These are phyloP conservation scores for Chrysoporthe deuterocubensis DNA, from an alignment of 2,329 filamentous ascomycete genomes.

Conservation along the genomic window DNA sequence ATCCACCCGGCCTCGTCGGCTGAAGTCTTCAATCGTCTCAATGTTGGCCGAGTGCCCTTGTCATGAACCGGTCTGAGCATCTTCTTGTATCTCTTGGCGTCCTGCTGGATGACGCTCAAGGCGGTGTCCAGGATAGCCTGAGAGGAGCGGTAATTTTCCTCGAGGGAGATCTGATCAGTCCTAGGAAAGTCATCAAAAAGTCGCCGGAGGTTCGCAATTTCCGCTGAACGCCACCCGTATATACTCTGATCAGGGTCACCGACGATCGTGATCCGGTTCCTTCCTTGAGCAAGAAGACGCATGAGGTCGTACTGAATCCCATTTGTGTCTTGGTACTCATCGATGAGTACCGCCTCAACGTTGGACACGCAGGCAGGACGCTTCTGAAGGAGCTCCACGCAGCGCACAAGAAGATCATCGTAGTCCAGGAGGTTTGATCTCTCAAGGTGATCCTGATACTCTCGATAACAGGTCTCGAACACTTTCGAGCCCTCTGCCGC, in stretches of 20 bases:
- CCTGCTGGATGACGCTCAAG: constrained; percentile 87
- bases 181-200: constrained; percentile 77
- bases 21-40: constrained; percentile 73
- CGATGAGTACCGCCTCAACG: constrained; percentile 87
- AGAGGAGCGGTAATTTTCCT: constrained; percentile 94
- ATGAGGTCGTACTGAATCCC: constrained; percentile 93
- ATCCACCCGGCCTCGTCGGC: constrained; percentile 85
- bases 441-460: constrained; percentile 78
- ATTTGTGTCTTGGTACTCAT: constrained; percentile 98
- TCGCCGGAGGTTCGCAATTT: constrained; percentile 83
- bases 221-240: constrained; percentile 92
- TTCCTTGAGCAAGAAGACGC: constrained; percentile 77
- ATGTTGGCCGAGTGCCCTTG: constrained; percentile 77
- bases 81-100: constrained; percentile 79
- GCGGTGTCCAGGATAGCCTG: constrained; percentile 81
- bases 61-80: constrained; percentile 78
- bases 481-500: constrained; percentile 51
- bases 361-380: constrained; percentile 85
- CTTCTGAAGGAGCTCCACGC: constrained; percentile 74
- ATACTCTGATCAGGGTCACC: constrained; percentile 98
- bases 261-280: constrained; percentile 85
- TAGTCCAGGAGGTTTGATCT: constrained; percentile 88
- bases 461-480: constrained; percentile 69
- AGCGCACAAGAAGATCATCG: constrained; percentile 86
- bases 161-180: constrained; percentile 81